Conservation (phyloP, 129 eudicot genomes). For the Smallanthus sonchifolius region DNA sequence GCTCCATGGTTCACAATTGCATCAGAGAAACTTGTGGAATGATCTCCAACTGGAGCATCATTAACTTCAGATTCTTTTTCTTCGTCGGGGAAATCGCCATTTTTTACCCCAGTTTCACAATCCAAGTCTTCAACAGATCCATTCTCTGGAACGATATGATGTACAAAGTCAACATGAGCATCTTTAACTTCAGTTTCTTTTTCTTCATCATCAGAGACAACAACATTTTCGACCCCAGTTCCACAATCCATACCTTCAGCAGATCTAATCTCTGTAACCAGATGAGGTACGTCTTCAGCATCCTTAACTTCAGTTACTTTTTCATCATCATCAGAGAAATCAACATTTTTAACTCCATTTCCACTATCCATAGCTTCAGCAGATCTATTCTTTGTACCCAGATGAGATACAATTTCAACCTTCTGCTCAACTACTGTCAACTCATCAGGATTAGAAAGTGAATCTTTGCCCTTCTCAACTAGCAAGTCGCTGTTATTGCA, state of each 20-base stretch:
- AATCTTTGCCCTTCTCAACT: conserved; percentile 17
- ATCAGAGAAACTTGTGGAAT: conserved; percentile 12
- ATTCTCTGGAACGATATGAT: conserved; percentile 20
- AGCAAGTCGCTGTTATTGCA: conserved; percentile 13
- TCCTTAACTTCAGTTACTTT: conserved; percentile 20
- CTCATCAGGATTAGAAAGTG: conserved; percentile 19
- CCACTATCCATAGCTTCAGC: conserved; percentile 10
- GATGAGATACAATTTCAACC: conserved; percentile 21
- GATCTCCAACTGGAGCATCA: conserved; percentile 27
- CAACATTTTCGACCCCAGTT: conserved; percentile 22
- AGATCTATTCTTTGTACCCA: conserved; percentile 8
- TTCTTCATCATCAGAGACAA: conserved; percentile 29
- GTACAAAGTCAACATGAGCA: conserved; percentile 20
- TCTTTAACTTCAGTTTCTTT: conserved; percentile 25
- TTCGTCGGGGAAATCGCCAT: conserved; percentile 20
- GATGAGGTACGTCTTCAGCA: conserved; percentile 16
- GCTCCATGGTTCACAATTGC: conserved; percentile 20
- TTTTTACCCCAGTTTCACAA: conserved; percentile 26
- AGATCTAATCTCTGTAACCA: conserved; percentile 18
- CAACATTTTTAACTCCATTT: conserved; percentile 17
- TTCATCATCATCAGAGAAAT: conserved; percentile 25
- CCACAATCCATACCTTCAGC: conserved; percentile 16
- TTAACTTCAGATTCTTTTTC: conserved; percentile 26
- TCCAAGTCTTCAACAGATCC: conserved; percentile 1
- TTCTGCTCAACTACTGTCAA: conserved; percentile 25